These are phyloP conservation scores for Crepidotus variabilis DNA, from an alignment of 768 basidiomycete genomes.

Conservation along the genomic window DNA sequence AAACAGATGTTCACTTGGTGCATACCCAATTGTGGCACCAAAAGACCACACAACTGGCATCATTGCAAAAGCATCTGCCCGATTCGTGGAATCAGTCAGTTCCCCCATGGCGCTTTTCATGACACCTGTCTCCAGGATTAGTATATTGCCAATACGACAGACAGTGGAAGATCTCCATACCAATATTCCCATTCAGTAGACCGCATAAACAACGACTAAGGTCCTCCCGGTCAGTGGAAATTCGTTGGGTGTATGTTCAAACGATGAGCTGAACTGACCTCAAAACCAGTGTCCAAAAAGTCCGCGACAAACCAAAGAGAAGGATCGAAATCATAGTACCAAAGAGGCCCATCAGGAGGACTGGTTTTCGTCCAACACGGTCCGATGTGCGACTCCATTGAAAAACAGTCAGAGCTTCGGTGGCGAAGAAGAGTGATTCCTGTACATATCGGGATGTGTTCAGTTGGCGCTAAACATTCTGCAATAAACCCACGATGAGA, in stretches of 20 bases:
- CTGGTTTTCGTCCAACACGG: conserved; percentile 44
- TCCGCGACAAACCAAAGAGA: conserved; percentile 46
- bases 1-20: conserved; percentile 23
- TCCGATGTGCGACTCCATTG: conserved; percentile 54
- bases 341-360: conserved; percentile 40
- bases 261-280: too few relatives aligned
- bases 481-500: conserved; percentile 37
- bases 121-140: conserved; percentile 37
- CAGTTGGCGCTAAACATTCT: neutral
- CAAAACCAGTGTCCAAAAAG: conserved; percentile 35
- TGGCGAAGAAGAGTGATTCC: conserved; percentile 51
- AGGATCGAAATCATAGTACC: conserved; percentile 44
- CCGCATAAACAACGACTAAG: conserved; percentile 67
- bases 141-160: neutral
- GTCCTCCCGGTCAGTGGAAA: neutral
- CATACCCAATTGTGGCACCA: conserved; percentile 40
- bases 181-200: conserved; percentile 65
- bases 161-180: conserved; percentile 19
- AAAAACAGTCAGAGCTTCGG: conserved; percentile 43
- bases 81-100: conserved; percentile 59
- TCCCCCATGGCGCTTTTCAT: conserved; percentile 74
- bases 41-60: conserved; percentile 41
- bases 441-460: conserved; percentile 15
- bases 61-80: conserved; percentile 35
- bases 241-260: neutral